These are phyloP conservation scores for Leishmania aethiopica DNA, from an alignment of 208 protist genomes.

Conservation along the genomic window DNA sequence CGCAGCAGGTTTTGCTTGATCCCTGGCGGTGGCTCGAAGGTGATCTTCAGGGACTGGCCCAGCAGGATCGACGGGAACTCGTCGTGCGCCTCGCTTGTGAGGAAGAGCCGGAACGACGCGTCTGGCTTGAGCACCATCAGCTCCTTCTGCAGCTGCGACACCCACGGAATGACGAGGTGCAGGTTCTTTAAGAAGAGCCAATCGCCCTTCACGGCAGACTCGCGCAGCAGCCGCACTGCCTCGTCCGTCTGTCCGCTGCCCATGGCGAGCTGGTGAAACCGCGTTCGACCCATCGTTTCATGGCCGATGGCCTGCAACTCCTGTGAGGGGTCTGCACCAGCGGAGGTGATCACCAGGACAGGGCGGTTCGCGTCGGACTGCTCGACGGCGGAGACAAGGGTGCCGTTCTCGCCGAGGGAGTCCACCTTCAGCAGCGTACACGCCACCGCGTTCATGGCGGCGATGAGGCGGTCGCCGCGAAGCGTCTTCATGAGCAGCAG, in stretches of 20 bases:
- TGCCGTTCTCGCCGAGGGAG: conserved; percentile 70
- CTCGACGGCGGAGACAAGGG: conserved; percentile 53
- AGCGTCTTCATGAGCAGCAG: conserved; percentile 95
- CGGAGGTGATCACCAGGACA: conserved; percentile 94
- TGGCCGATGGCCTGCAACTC: conserved; percentile 92
- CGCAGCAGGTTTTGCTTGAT: conserved; percentile 95
- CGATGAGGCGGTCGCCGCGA: conserved; percentile 95
- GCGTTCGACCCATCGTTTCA: conserved; percentile 72
- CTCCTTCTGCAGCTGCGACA: conserved; percentile 93
- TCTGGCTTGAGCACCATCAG: conserved; percentile 87
- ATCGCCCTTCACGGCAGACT: conserved; percentile 78
- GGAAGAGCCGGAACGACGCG: conserved; percentile 93
- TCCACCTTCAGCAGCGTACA: conserved; percentile 81
- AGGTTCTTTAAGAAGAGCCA: conserved; percentile 98
- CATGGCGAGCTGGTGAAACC: conserved; percentile 95
- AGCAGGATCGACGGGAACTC: conserved; percentile 95
- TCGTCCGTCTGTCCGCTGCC: conserved; percentile 94
- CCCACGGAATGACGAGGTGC: conserved; percentile 96
- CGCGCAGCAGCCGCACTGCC: conserved; percentile 82
- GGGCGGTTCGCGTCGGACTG: conserved; percentile 68
- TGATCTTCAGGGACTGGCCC: conserved; percentile 95
- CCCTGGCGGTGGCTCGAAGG: conserved; percentile 96
- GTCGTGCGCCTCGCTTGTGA: conserved; percentile 96
- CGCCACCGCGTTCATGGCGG: conserved; percentile 89
- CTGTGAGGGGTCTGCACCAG: conserved; percentile 96